Evolutionary conservation across 106 monocot species (phyloP).

Genomic region (Acanthochlamys bracteata): DNA sequence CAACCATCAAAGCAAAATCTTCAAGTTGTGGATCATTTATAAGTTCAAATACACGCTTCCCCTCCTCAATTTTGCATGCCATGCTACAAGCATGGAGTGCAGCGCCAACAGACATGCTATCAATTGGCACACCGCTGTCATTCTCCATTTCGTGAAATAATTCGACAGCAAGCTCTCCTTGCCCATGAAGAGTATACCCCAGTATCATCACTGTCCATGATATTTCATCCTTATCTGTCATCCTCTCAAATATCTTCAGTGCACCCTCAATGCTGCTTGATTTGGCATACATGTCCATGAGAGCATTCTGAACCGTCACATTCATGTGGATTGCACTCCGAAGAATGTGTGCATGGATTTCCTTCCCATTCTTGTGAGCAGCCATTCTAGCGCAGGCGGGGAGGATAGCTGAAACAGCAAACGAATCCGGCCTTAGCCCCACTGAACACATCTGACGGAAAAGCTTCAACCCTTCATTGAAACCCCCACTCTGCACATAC

Average conservation of each 20-base stretch:
- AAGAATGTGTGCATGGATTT: conserved; percentile 30
- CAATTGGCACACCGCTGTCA: neutral
- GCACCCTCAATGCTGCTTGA: conserved; percentile 34
- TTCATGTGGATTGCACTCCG: conserved; percentile 10
- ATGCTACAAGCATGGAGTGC: conserved; percentile 38
- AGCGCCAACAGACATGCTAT: conserved; percentile 17
- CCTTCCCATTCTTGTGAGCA: conserved; percentile 34
- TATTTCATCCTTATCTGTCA: conserved; percentile 26
- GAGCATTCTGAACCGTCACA: conserved; percentile 29
- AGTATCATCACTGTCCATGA: conserved; percentile 52
- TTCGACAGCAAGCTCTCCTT: conserved; percentile 32
- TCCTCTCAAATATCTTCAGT: conserved; percentile 21
- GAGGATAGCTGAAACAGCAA: conserved; percentile 29
- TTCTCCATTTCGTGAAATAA: conserved; percentile 34
- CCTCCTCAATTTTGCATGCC: conserved; percentile 32
- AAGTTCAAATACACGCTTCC: conserved; percentile 16
- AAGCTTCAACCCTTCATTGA: conserved; percentile 42
- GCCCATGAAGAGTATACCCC: conserved; percentile 45
- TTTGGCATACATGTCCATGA: conserved; percentile 59
- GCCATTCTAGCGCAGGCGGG: conserved; percentile 52
- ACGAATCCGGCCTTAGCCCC: conserved; percentile 19
- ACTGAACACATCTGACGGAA: conserved; percentile 22
- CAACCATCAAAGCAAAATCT: conserved; percentile 28
- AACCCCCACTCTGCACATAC: conserved; percentile 22
- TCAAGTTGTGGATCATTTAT: conserved; percentile 15